Conservation (phyloP, 352 stramenopile genomes). For the Pythium folliculosum region DNA sequence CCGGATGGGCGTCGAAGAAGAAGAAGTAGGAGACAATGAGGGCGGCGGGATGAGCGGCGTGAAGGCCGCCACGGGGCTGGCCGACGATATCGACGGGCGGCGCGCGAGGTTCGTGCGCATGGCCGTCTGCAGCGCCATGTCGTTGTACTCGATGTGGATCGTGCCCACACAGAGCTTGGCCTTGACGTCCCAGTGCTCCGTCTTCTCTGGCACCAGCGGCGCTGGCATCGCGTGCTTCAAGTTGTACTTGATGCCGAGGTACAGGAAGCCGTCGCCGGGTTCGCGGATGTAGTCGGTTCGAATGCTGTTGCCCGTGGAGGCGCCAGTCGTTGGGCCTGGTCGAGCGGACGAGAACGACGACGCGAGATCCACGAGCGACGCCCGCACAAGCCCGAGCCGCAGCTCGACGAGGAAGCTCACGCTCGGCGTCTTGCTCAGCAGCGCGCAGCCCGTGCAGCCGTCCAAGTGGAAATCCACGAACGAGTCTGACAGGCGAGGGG, state of each 20-base stretch:
- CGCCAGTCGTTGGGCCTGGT: too few species aligned
- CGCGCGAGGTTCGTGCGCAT: neutral
- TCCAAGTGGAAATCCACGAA: slow-evolving; percentile 51
- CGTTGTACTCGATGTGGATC: slow-evolving; percentile 65
- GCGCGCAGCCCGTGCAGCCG: slow-evolving; percentile 45
- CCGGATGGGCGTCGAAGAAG: neutral
- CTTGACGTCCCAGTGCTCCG: slow-evolving; percentile 54
- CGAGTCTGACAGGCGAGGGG: slow-evolving; percentile 19
- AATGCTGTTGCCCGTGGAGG: slow-evolving; percentile 44
- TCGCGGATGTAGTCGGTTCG: slow-evolving; percentile 68
- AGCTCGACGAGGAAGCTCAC: slow-evolving; percentile 56
- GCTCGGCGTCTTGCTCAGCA: slow-evolving; percentile 36
- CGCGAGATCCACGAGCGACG: slow-evolving; percentile 32
- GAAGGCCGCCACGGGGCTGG: neutral
- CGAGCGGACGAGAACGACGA: neutral
- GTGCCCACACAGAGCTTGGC: slow-evolving; percentile 57
- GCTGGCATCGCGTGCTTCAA: slow-evolving; percentile 21
- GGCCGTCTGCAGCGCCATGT: slow-evolving; percentile 39
- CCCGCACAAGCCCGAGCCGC: slow-evolving; percentile 52
- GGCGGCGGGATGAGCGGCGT: neutral
- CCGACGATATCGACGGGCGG: neutral
- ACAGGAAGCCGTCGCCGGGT: slow-evolving; percentile 67
- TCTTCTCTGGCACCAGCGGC: slow-evolving; percentile 5
- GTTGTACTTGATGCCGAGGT: slow-evolving; percentile 70
- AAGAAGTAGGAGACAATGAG: too few species aligned